Percentiles rank a stretch among this genome's conserved stretches.
Evolutionary conservation across 2,329 filamentous ascomycete genomes (phyloP).

Genomic region (Aulographum hederae): DNA sequence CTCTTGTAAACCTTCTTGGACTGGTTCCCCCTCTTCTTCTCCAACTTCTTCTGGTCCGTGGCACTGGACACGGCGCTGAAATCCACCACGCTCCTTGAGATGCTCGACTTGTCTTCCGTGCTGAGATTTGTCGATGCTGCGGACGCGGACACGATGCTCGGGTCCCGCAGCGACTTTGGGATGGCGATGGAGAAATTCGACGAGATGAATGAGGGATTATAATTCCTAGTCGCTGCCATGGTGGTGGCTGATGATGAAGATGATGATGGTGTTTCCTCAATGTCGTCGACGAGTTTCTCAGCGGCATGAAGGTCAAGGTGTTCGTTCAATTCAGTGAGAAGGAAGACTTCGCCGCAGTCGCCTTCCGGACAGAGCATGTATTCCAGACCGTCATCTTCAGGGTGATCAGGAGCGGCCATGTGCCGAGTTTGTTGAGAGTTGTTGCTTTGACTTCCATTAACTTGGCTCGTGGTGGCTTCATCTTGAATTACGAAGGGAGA

Average conservation of each 20-base stretch:
- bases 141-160: not conserved
- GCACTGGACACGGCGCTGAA: not conserved
- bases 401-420: slow-evolving; percentile 5
- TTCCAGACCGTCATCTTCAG: slow-evolving; percentile 3
- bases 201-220: slow-evolving; percentile 10
- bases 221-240: not conserved
- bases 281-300: slow-evolving; percentile 19
- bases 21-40: slow-evolving; percentile 8
- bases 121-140: not conserved
- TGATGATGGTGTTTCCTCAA: slow-evolving; percentile 12
- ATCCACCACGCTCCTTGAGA: not conserved
- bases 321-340: slow-evolving; percentile 23
- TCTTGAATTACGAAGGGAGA: slow-evolving; percentile 17
- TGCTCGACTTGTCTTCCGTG: not conserved
- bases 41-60: slow-evolving; percentile 10
- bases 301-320: slow-evolving; percentile 26
- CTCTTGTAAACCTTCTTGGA: slow-evolving; percentile 16
- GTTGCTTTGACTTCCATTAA: not conserved
- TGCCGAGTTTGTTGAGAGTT: not conserved
- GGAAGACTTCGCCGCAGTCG: slow-evolving; percentile 24
- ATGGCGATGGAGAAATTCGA: slow-evolving; percentile 9
- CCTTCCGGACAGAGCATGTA: slow-evolving; percentile 22
- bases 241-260: slow-evolving; percentile 13
- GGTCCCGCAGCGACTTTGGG: slow-evolving; percentile 7
- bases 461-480: slow-evolving; percentile 7